A percentile compares a stretch with the other conserved stretches of the same genome.
Conservation (phyloP, 163 green algal species). For the Volvox carteri region DNA sequence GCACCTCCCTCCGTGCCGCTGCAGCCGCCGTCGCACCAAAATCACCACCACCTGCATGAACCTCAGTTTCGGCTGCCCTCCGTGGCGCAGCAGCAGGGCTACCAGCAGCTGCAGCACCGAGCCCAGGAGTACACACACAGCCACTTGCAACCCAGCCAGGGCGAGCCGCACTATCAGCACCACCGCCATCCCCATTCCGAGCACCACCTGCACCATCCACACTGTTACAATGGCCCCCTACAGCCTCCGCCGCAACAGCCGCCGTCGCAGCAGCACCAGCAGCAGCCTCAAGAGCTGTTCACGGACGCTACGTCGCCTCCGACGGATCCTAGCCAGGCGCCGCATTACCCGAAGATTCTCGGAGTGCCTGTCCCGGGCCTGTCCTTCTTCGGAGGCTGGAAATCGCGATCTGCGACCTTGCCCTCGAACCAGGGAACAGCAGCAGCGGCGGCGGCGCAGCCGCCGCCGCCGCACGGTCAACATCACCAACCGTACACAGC, state of each 20-base stretch:
- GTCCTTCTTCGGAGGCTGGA: constrained; percentile 16
- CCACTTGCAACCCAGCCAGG: too few species aligned
- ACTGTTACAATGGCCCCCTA: not conserved
- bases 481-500: not conserved
- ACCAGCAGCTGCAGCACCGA: not conserved
- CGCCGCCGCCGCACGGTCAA: not conserved
- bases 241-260: not conserved
- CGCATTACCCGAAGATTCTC: not conserved
- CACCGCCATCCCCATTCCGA: not conserved
- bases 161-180: not conserved
- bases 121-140: too few species aligned
- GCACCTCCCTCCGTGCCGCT: not conserved
- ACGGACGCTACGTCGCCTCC: not conserved
- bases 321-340: not conserved
- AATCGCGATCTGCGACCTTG: not conserved
- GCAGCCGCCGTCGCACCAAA: not conserved
- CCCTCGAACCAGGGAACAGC: not conserved
- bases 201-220: not conserved
- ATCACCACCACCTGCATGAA: not conserved
- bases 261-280: not conserved
- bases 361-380: constrained; percentile 13
- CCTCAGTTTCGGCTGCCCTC: too few species aligned
- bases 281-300: not conserved
- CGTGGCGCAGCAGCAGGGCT: not conserved
- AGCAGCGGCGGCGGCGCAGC: too few species aligned